These are phyloP conservation scores for Penstemon newberryi DNA, from an alignment of 257 asterid species.

Conservation along the genomic window DNA sequence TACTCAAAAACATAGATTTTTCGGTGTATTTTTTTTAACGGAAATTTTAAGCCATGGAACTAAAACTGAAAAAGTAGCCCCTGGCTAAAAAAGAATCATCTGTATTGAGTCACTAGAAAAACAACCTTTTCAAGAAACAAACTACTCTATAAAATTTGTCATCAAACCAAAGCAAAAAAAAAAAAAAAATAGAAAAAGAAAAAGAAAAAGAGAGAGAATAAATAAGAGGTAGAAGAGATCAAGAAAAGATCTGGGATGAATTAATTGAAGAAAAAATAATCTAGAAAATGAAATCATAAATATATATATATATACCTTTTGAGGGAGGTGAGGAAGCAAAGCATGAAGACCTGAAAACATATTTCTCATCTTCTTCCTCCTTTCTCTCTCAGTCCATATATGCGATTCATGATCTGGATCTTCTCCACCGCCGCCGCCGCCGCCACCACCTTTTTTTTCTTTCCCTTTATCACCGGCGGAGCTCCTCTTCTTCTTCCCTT, in stretches of 20 bases:
- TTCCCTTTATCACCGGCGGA: neutral
- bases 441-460: conserved; percentile 18
- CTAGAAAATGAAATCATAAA: too few relatives aligned
- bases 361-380: conserved; percentile 86
- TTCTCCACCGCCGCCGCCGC: conserved; percentile 35
- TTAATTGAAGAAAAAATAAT: neutral
- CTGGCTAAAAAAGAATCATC: too few relatives aligned
- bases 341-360: conserved; percentile 74
- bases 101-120: conserved; percentile 1
- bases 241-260: too few relatives aligned
- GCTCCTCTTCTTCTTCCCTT: conserved; percentile 30
- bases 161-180: neutral
- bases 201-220: neutral
- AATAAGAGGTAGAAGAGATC: neutral
- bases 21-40: too few relatives aligned
- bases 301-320: conserved; percentile 46
- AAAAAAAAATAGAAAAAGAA: neutral
- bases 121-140: conserved; percentile 34
- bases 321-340: conserved; percentile 80
- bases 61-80: neutral
- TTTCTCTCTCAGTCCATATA: conserved; percentile 78
- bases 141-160: conserved; percentile 4
- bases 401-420: conserved; percentile 61
- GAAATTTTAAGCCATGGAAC: neutral
- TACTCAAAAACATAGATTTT: too few relatives aligned